Evolutionary conservation across 176 grass and related monocot species (phyloP).

Genomic region (Chrysopogon serrulatus): DNA sequence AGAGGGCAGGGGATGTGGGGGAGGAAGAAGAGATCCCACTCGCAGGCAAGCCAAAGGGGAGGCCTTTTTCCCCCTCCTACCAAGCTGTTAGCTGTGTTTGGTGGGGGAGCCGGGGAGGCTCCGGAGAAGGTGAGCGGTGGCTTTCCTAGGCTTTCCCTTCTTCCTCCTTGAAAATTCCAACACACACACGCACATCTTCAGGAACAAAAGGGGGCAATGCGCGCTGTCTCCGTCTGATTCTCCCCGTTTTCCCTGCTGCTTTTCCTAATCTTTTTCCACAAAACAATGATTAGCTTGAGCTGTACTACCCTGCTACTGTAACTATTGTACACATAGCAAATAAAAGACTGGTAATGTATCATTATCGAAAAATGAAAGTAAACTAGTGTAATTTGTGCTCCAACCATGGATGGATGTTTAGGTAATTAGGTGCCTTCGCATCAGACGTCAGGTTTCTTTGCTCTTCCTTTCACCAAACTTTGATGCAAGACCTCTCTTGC

Average conservation of each 20-base stretch:
- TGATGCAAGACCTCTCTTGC: background rate
- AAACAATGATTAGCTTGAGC: slow-evolving; percentile 28
- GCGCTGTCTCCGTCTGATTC: slow-evolving; percentile 17
- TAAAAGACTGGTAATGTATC: background rate
- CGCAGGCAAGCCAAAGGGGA: background rate
- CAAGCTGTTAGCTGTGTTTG: slow-evolving; percentile 7
- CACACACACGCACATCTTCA: background rate
- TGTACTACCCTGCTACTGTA: background rate
- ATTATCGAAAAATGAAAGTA: background rate
- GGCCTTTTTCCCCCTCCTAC: background rate
- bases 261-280: slow-evolving; percentile 18
- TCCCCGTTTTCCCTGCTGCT: slow-evolving; percentile 15
- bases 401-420: background rate
- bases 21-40: background rate
- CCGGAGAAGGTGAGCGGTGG: slow-evolving; percentile 36
- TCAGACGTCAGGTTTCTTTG: slow-evolving; percentile 33
- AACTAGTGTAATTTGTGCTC: background rate
- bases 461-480: slow-evolving; percentile 11
- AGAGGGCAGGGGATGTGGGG: background rate
- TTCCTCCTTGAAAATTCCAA: background rate
- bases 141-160: slow-evolving; percentile 36
- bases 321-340: too few species aligned
- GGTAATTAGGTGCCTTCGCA: background rate
- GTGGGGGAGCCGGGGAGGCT: background rate
- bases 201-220: background rate